Percentiles rank a stretch among this genome's conserved stretches.
Evolutionary conservation across 169 alveolate species (phyloP).

Genomic region (Blepharisma undulans): DNA sequence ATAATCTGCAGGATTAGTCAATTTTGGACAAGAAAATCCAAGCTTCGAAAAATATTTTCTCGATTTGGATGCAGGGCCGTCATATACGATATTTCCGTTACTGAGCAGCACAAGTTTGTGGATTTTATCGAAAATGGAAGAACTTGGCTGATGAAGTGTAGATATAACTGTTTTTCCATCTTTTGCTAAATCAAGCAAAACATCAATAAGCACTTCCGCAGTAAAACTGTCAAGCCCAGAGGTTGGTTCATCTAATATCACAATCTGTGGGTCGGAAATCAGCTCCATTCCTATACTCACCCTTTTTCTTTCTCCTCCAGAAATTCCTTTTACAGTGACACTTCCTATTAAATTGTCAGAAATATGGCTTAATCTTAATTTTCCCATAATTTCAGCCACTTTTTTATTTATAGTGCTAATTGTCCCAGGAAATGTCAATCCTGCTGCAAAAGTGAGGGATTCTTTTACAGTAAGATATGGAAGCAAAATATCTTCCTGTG

Average conservation of each 20-base stretch:
- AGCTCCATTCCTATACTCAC: constrained; percentile 86
- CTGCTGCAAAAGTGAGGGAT: constrained; percentile 58
- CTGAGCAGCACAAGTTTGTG: constrained; percentile 73
- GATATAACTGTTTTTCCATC: constrained; percentile 75
- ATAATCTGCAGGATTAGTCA: constrained; percentile 53
- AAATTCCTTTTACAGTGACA: constrained; percentile 62
- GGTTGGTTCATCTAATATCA: constrained; percentile 90
- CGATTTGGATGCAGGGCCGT: constrained; percentile 49
- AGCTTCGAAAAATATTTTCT: constrained; percentile 32
- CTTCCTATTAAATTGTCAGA: neutral
- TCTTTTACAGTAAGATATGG: constrained; percentile 56
- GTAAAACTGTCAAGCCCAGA: constrained; percentile 87
- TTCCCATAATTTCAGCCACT: neutral
- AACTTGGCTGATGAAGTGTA: constrained; percentile 83
- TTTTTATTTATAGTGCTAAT: neutral
- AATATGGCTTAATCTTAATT: neutral
- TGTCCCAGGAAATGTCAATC: constrained; percentile 43
- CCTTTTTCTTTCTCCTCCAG: constrained; percentile 86
- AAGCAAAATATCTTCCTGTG: constrained; percentile 57
- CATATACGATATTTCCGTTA: constrained; percentile 73
- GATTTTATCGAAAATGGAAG: constrained; percentile 71
- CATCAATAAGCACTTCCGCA: constrained; percentile 70
- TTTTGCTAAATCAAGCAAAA: constrained; percentile 71
- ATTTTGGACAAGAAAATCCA: constrained; percentile 50
- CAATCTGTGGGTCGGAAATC: constrained; percentile 78